These are phyloP conservation scores for Pelargonium cotyledonis DNA, from an alignment of 441 rosid species.

Conservation along the genomic window DNA sequence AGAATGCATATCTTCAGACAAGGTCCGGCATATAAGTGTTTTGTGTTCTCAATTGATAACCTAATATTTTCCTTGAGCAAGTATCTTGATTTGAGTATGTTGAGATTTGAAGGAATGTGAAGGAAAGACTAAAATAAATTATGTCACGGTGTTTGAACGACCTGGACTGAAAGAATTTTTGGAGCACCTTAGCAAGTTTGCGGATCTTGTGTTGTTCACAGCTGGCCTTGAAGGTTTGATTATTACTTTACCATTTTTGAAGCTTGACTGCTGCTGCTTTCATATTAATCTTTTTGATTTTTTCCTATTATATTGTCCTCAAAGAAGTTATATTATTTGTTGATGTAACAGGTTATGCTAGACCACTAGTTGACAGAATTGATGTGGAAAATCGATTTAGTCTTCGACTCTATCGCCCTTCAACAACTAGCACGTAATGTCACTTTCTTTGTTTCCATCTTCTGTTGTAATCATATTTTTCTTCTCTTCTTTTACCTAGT, in stretches of 20 bases:
- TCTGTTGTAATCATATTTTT: no score
- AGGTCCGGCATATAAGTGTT: conserved; percentile 34
- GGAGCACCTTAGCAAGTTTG: conserved; percentile 62
- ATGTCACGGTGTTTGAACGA: conserved; percentile 92
- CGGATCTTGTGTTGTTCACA: conserved; percentile 81
- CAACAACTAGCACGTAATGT: conserved; percentile 80
- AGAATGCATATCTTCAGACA: conserved; percentile 71
- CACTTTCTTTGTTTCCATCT: neutral
- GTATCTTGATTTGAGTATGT: conserved; percentile 28
- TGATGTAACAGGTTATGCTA: conserved; percentile 65
- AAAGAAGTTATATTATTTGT: neutral
- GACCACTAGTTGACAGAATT: conserved; percentile 82
- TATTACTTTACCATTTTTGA: neutral
- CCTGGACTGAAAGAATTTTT: conserved; percentile 83
- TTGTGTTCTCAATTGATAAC: conserved; percentile 17
- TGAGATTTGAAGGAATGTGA: conserved; percentile 54
- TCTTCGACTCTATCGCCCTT: conserved; percentile 78
- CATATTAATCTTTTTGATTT: conserved; percentile 6
- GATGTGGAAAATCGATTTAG: conserved; percentile 58
- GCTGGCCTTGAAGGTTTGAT: conserved; percentile 93
- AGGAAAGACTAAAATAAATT: conserved; percentile 76
- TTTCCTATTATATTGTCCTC: conserved; percentile 4
- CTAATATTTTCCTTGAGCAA: conserved; percentile 10
- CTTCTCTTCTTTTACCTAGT: conserved; percentile 1
- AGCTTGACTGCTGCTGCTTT: neutral